Conservation (phyloP, 345 rosid species). For the Citrus medica region DNA sequence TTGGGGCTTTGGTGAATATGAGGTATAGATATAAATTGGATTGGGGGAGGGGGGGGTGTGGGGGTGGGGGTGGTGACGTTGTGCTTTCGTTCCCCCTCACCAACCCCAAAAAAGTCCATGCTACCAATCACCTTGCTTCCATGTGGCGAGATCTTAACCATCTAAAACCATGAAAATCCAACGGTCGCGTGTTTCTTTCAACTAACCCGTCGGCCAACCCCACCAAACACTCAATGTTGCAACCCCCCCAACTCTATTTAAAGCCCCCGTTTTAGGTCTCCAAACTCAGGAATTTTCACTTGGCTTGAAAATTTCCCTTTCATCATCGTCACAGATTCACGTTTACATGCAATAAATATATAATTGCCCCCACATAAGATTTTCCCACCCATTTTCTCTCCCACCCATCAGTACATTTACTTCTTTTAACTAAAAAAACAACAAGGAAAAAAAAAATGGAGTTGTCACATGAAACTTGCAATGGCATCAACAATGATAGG, state of each 20-base stretch:
- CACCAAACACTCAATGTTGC: constrained; percentile 20
- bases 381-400: background rate
- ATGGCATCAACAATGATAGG: background rate
- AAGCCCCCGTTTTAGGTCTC: constrained; percentile 4
- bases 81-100: constrained; percentile 9
- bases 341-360: no score
- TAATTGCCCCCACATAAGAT: no score
- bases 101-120: constrained; percentile 5
- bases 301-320: constrained; percentile 24
- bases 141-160: constrained; percentile 20
- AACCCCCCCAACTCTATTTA: constrained; percentile 19
- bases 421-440: no score
- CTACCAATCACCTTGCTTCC: background rate
- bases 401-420: background rate
- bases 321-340: no score
- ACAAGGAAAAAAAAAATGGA: background rate
- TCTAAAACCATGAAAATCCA: constrained; percentile 15
- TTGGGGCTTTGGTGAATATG: background rate
- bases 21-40: no score
- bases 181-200: constrained; percentile 31
- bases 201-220: constrained; percentile 44
- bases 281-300: constrained; percentile 30
- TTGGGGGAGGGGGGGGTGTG: no score
- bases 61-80: constrained; percentile 5
- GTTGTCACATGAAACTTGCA: constrained; percentile 7